Conservation (phyloP, 2,329 filamentous ascomycete species). For the Thelonectria rubi region DNA sequence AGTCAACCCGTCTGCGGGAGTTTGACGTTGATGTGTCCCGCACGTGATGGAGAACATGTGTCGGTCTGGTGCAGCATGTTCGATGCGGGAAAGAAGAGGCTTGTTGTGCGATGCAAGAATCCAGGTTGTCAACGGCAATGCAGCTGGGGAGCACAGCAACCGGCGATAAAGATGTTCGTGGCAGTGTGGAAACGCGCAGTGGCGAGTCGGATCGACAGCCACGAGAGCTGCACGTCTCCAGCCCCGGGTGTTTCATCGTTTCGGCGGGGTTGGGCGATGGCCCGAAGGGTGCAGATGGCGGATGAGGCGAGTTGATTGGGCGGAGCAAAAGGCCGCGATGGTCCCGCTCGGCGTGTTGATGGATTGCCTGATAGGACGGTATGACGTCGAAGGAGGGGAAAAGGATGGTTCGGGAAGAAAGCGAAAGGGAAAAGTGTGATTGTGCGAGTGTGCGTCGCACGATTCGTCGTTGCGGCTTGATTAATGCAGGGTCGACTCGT, state of each 20-base stretch:
- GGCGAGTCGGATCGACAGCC: slow-evolving; percentile 11
- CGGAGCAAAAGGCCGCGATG: slow-evolving; percentile 4
- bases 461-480: slow-evolving; percentile 30
- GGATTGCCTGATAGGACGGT: slow-evolving; percentile 17
- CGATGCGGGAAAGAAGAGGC: neutral
- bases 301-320: slow-evolving; percentile 1
- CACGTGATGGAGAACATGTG: too few species aligned
- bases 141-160: slow-evolving; percentile 1
- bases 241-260: slow-evolving; percentile 10
- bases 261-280: slow-evolving; percentile 4
- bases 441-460: slow-evolving; percentile 12
- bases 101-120: neutral
- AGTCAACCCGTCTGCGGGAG: neutral
- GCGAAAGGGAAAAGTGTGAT: neutral
- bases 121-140: neutral
- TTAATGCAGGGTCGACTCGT: neutral
- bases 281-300: neutral
- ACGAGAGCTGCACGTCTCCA: slow-evolving; percentile 2
- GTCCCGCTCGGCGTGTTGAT: slow-evolving; percentile 5
- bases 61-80: too few species aligned
- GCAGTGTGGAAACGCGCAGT: slow-evolving; percentile 5
- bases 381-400: slow-evolving; percentile 18
- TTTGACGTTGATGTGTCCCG: neutral
- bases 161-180: neutral
- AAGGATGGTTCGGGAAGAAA: too few species aligned